Evolutionary conservation across 495 filamentous ascomycete species (phyloP), one percentile per base, ranked within the genome.

Genomic region (Daldinia bambusicola): DNA sequence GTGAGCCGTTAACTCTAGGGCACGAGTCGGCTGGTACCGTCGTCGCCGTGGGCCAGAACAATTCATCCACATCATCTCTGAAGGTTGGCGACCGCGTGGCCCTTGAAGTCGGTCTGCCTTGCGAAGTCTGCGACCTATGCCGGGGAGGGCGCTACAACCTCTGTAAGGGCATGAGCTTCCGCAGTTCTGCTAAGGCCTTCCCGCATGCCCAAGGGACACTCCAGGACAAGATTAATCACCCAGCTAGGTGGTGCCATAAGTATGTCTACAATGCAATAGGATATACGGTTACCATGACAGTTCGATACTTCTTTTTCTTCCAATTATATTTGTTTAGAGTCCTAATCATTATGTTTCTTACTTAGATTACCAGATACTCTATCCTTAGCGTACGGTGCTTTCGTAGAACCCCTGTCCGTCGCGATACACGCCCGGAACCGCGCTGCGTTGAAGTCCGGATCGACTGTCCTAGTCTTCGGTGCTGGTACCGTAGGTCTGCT

Each of bases 151-250:
- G 92, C 57, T 95, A 96, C 78, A 97, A 96, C 78, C 92, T 97
- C 81, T 97, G 93, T 84, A 83, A 84, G n/a, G 78, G 80, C 9
- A 90, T 97, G 87, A 83, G 82, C 55, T 97, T 97, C 80, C 84
- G 92, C 52, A 90, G 88, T 75, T 92, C 89, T 52, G 93, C 93
- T 14, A 94, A 94, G 80, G 79, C 83, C 32, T 90, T 89, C 78
- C 91, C 92, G 3, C 93, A 96, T 71, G 84, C 88, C 20, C 92
- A 96, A 80, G 93, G 93, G 14, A 96, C 93, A 12, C 82, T 97
- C 53, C 93, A 94, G 83, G 89, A 91, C 64, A 83, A 85, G 62
- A 89, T 94, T 40, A 92, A 91, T 75, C 92, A 94, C 75, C 92
- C 92, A 0, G 91, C 89, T 7, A 80, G 75, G 55, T 91, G 87